A percentile compares a stretch with the other conserved stretches of the same genome.
Conservation (phyloP, 73 alveolate genomes). For the Breviolum minutum region DNA sequence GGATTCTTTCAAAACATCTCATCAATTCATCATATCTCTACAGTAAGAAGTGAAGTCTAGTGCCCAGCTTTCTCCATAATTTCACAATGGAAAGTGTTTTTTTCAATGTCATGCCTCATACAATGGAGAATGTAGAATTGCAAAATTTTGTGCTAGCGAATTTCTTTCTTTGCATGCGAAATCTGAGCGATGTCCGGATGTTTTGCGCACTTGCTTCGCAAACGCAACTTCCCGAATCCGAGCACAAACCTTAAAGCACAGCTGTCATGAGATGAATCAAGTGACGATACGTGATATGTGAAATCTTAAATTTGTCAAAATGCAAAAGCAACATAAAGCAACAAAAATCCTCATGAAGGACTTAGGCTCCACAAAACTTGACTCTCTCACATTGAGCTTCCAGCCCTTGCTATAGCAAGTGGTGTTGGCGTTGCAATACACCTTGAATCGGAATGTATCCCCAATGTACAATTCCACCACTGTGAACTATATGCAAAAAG, state of each 20-base stretch:
- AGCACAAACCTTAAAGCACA: constrained; percentile 13
- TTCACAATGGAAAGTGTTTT: too few relatives aligned
- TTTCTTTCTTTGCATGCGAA: too few relatives aligned
- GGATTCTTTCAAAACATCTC: too few relatives aligned
- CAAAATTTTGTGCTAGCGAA: neutral
- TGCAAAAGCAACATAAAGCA: too few relatives aligned
- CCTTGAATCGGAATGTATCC: neutral
- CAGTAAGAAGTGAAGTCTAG: too few relatives aligned
- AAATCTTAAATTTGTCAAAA: too few relatives aligned
- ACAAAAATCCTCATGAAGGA: too few relatives aligned
- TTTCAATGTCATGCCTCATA: too few relatives aligned
- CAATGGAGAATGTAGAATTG: neutral
- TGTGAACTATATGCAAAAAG: neutral
- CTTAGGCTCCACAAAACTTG: too few relatives aligned
- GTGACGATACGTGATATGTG: neutral
- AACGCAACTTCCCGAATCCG: constrained; percentile 44
- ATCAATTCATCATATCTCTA: too few relatives aligned
- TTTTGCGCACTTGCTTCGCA: constrained; percentile 27
- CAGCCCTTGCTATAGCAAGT: constrained; percentile 36
- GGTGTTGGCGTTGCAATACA: constrained; percentile 43
- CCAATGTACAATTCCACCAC: neutral
- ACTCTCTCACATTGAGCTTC: neutral
- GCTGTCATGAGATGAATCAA: neutral
- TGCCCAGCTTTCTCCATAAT: too few relatives aligned
- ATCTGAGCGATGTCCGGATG: too few relatives aligned